Percentiles rank a stretch among this genome's conserved stretches.
Evolutionary conservation across 192 early-diverging fungal genomes (phyloP).

Genomic region (Entophlyctis luteolus): DNA sequence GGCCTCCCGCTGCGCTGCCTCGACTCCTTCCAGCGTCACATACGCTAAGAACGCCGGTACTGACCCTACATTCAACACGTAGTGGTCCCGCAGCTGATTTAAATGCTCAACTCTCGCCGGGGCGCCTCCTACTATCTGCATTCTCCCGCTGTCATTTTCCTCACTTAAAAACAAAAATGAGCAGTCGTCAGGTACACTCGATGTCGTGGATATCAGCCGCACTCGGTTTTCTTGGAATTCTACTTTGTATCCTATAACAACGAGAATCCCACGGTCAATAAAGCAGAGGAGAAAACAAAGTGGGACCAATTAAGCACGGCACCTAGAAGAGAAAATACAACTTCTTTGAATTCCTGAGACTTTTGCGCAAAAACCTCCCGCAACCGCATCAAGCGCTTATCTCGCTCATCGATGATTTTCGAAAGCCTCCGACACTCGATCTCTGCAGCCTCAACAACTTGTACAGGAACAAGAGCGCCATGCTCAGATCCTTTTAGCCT

Average conservation of each 20-base stretch:
- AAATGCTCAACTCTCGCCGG: slow-evolving; percentile 59
- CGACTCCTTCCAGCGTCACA: slow-evolving; percentile 61
- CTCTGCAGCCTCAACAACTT: slow-evolving; percentile 56
- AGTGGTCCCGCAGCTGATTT: slow-evolving; percentile 54
- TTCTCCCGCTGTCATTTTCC: slow-evolving; percentile 62
- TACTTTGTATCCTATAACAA: slow-evolving; percentile 37
- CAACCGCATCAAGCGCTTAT: slow-evolving; percentile 63
- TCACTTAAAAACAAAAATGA: slow-evolving; percentile 70
- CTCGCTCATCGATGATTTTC: slow-evolving; percentile 55
- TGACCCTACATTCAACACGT: slow-evolving; percentile 64
- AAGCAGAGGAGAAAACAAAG: slow-evolving; percentile 10
- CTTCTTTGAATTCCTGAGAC: slow-evolving; percentile 69
- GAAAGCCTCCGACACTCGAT: slow-evolving; percentile 53
- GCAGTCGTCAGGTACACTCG: slow-evolving; percentile 50
- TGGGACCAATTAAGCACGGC: slow-evolving; percentile 1
- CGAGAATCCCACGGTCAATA: slow-evolving; percentile 47
- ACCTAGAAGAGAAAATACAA: slow-evolving; percentile 69
- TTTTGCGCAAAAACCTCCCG: slow-evolving; percentile 67
- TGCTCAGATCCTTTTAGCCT: slow-evolving; percentile 29
- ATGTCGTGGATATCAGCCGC: slow-evolving; percentile 70
- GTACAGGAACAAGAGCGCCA: slow-evolving; percentile 42
- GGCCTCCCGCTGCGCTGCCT: not conserved
- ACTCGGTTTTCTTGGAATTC: slow-evolving; percentile 63
- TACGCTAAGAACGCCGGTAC: slow-evolving; percentile 81
- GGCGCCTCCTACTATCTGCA: slow-evolving; percentile 67